phyloP scores from a whole-genome alignment of 2,329 filamentous ascomycete species.

The Graphium sp. region DNA sequence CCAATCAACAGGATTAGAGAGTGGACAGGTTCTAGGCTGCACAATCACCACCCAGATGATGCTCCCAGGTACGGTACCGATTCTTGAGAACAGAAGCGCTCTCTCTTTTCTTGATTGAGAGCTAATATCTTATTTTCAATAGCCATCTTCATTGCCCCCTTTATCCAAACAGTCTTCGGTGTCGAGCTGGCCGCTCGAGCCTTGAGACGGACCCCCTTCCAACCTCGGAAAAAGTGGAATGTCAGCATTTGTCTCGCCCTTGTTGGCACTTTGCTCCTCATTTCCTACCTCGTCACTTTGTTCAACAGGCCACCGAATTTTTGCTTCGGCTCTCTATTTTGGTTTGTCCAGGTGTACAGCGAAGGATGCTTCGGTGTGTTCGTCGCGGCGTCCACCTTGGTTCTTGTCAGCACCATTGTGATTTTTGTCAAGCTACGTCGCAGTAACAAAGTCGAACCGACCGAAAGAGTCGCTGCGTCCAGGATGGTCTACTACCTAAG shows the following conservation, averaged over 20 bases:
- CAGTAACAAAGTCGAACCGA: slow-evolving; percentile 33
- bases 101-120: too few relatives aligned
- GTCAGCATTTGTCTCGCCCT: slow-evolving; percentile 33
- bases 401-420: slow-evolving; percentile 30
- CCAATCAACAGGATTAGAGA: slow-evolving; percentile 36
- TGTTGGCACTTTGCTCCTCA: slow-evolving; percentile 31
- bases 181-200: slow-evolving; percentile 42
- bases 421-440: slow-evolving; percentile 41
- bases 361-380: slow-evolving; percentile 37
- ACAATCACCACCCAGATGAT: slow-evolving; percentile 36
- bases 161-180: slow-evolving; percentile 47
- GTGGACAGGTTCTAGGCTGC: slow-evolving; percentile 33
- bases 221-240: slow-evolving; percentile 40
- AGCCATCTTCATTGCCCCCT: slow-evolving; percentile 53
- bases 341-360: slow-evolving; percentile 48
- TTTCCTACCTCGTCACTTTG: slow-evolving; percentile 41
- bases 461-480: slow-evolving; percentile 46
- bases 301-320: slow-evolving; percentile 36
- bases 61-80: slow-evolving; percentile 38
- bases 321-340: slow-evolving; percentile 53
- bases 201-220: slow-evolving; percentile 35
- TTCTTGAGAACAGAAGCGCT: too few relatives aligned
- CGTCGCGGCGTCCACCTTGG: slow-evolving; percentile 26
- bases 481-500: slow-evolving; percentile 53
- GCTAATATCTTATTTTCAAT: slow-evolving; percentile 10